Conservation (phyloP, 441 rosid species). For the Jatropha podagrica region DNA sequence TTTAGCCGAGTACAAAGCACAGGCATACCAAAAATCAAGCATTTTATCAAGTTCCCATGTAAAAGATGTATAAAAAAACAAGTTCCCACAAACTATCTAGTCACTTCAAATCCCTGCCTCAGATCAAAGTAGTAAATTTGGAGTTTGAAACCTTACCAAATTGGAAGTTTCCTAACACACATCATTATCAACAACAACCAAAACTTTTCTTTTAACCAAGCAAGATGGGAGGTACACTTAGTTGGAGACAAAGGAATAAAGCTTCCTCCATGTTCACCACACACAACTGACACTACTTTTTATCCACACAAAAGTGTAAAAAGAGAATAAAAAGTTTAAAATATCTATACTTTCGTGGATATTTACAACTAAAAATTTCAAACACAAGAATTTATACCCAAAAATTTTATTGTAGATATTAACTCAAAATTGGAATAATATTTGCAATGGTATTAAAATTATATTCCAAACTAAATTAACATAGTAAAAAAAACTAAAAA, state of each 20-base stretch:
- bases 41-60: not conserved
- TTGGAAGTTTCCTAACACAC: not conserved
- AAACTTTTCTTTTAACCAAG: not conserved
- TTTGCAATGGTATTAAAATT: too few relatives aligned
- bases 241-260: not conserved
- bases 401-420: too few relatives aligned
- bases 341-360: not conserved
- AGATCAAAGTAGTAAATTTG: too few relatives aligned
- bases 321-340: not conserved
- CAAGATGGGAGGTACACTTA: not conserved
- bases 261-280: not conserved
- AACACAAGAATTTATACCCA: too few relatives aligned
- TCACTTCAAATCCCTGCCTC: too few relatives aligned
- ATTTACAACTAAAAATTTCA: too few relatives aligned
- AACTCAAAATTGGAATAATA: too few relatives aligned
- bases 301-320: too few relatives aligned
- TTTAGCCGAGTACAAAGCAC: not conserved
- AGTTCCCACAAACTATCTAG: too few relatives aligned
- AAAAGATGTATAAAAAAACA: not conserved
- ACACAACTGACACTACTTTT: not conserved
- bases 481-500: not conserved
- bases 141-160: too few relatives aligned
- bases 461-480: not conserved
- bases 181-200: not conserved
- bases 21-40: not conserved